A percentile compares a stretch with the other conserved stretches of the same genome.
Conservation (phyloP, 78 protist genomes). For the Anaeramoeba ignava region DNA sequence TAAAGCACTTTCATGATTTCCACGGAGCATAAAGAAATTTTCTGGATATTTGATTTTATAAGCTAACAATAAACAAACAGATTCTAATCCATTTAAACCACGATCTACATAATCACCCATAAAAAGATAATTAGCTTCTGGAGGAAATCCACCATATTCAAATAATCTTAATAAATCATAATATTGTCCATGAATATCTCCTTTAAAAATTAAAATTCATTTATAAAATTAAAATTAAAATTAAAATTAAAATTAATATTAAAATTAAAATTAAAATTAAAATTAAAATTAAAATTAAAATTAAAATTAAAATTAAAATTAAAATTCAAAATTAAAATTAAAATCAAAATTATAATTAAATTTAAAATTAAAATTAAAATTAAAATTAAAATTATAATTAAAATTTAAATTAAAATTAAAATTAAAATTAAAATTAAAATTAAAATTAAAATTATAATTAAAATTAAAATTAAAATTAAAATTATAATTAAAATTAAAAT, state of each 20-base stretch:
- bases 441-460: no score
- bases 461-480: no score
- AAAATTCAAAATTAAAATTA: not conserved
- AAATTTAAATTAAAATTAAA: no score
- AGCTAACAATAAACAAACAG: constrained; percentile 94
- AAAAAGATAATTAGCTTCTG: constrained; percentile 96
- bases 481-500: no score
- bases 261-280: no score
- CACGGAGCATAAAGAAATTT: constrained; percentile 95
- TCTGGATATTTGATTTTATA: constrained; percentile 98
- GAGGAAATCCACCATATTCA: constrained; percentile 98
- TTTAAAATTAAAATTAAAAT: not conserved
- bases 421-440: no score
- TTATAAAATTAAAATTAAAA: no score
- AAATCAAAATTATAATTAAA: no score
- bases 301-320: no score
- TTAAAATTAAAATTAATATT: no score
- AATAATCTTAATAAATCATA: constrained; percentile 92
- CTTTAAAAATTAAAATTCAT: constrained; percentile 11
- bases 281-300: no score
- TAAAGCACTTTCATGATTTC: constrained; percentile 98
- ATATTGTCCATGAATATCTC: constrained; percentile 97
- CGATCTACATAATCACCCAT: constrained; percentile 99
- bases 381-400: no score
- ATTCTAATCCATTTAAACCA: constrained; percentile 88